Percentiles rank a stretch among this genome's conserved stretches.
phyloP scores from a whole-genome alignment of 1,284 basidiomycete species.

The Hypsizygus ulmarius region DNA sequence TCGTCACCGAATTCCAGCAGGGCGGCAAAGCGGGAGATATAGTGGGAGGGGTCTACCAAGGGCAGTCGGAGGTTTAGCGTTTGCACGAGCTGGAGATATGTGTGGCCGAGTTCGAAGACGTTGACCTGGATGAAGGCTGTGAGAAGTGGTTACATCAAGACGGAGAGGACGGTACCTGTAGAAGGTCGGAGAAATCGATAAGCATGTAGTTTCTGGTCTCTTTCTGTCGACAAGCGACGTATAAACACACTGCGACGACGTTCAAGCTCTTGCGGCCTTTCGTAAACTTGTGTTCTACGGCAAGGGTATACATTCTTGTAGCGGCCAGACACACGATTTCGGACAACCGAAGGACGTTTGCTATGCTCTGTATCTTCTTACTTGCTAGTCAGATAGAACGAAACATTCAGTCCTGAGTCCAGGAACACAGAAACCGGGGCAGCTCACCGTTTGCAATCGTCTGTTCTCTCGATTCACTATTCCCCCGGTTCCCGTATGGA shows the following conservation, averaged over 20 bases:
- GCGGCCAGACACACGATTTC: slow-evolving; percentile 81
- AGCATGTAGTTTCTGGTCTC: slow-evolving; percentile 94
- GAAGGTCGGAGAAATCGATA: slow-evolving; percentile 94
- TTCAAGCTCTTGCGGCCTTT: slow-evolving; percentile 91
- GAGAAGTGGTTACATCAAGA: background rate
- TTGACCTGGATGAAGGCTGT: slow-evolving; percentile 69
- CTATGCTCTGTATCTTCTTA: slow-evolving; percentile 80
- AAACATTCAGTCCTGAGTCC: slow-evolving; percentile 2
- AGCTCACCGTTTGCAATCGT: slow-evolving; percentile 82
- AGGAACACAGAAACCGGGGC: background rate
- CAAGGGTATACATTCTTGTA: slow-evolving; percentile 88
- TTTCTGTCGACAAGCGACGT: slow-evolving; percentile 90
- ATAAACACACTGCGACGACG: slow-evolving; percentile 93
- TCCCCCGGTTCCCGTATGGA: slow-evolving; percentile 75
- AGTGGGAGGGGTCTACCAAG: slow-evolving; percentile 94
- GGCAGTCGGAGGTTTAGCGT: slow-evolving; percentile 87
- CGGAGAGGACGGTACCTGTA: slow-evolving; percentile 57
- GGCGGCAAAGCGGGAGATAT: slow-evolving; percentile 96
- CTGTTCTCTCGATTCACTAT: slow-evolving; percentile 79
- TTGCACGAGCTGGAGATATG: slow-evolving; percentile 92
- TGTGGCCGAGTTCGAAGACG: slow-evolving; percentile 95
- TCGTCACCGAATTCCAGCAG: slow-evolving; percentile 96
- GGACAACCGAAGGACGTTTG: slow-evolving; percentile 74
- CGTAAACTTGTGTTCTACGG: slow-evolving; percentile 91
- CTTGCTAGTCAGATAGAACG: slow-evolving; percentile 51